phyloP scores from a whole-genome alignment of 306 rosid species.

The Trifolium fragiferum region DNA sequence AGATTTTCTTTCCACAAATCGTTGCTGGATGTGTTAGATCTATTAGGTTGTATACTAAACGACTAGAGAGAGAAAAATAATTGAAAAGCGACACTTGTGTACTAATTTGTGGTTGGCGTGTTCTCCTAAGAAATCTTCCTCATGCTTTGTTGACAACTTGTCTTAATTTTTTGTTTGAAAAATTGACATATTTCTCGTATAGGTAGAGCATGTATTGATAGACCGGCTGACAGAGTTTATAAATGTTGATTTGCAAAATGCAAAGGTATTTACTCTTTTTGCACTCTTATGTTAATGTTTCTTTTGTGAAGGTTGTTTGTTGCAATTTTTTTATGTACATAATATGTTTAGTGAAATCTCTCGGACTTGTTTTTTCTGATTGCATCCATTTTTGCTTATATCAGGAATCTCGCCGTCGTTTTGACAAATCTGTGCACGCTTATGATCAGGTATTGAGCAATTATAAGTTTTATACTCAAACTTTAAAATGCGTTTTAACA shows the following conservation, averaged over 20 bases:
- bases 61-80: background rate
- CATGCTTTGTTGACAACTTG: constrained; percentile 1
- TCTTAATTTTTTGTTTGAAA: constrained; percentile 24
- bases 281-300: constrained; percentile 14
- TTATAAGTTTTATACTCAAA: constrained; percentile 28
- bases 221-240: constrained; percentile 82
- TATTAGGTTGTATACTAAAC: constrained; percentile 27
- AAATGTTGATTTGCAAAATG: constrained; percentile 79
- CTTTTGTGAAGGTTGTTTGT: background rate
- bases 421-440: constrained; percentile 75
- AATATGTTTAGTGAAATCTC: constrained; percentile 16
- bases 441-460: constrained; percentile 86
- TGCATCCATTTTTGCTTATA: constrained; percentile 38
- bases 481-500: background rate
- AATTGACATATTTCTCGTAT: constrained; percentile 43
- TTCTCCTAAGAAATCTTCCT: constrained; percentile 29
- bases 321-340: background rate
- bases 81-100: background rate
- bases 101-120: constrained; percentile 6
- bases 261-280: constrained; percentile 59
- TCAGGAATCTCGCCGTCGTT: constrained; percentile 84
- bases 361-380: background rate
- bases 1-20: constrained; percentile 12
- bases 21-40: constrained; percentile 6
- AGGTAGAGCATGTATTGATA: constrained; percentile 94